phyloP scores from a whole-genome alignment of 148 eudicot genomes.

The Fagopyrum tataricum region DNA sequence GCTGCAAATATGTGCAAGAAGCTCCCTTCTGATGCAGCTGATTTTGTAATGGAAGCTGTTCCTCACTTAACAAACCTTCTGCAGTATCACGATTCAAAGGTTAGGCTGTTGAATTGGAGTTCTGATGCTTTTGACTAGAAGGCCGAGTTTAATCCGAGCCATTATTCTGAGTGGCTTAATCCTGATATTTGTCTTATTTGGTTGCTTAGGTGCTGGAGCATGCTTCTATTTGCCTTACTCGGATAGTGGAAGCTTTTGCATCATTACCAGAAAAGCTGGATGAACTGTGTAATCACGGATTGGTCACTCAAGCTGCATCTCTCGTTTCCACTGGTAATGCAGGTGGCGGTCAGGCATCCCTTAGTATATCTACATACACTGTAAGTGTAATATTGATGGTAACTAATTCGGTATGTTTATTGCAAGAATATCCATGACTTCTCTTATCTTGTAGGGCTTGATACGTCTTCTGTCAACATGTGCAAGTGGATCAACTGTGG shows the following conservation, averaged over 20 bases:
- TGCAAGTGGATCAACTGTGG: constrained; percentile 90
- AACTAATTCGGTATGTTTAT: neutral
- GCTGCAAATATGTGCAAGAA: constrained; percentile 99
- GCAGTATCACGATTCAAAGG: constrained; percentile 98
- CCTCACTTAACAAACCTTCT: constrained; percentile 91
- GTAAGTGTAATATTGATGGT: constrained; percentile 24
- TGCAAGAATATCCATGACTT: constrained; percentile 13
- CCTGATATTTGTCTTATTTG: constrained; percentile 8
- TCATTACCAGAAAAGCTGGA: constrained; percentile 74
- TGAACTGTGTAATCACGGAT: constrained; percentile 84
- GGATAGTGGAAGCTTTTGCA: constrained; percentile 91
- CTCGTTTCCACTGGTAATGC: constrained; percentile 73
- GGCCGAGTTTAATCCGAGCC: neutral
- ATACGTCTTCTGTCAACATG: constrained; percentile 90
- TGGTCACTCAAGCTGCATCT: constrained; percentile 84
- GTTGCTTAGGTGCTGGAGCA: constrained; percentile 72
- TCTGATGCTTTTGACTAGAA: too few relatives aligned
- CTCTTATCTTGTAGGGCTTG: constrained; percentile 54
- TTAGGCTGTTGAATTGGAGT: constrained; percentile 18
- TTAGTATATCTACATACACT: constrained; percentile 85
- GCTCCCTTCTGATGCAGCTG: constrained; percentile 96
- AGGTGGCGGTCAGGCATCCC: constrained; percentile 97
- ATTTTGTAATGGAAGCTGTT: constrained; percentile 99
- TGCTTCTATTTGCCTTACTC: constrained; percentile 93
- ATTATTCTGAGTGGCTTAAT: neutral